Evolutionary conservation across 176 grass and related monocot species (phyloP).

Genomic region (barley (Hordeum vulgare)): DNA sequence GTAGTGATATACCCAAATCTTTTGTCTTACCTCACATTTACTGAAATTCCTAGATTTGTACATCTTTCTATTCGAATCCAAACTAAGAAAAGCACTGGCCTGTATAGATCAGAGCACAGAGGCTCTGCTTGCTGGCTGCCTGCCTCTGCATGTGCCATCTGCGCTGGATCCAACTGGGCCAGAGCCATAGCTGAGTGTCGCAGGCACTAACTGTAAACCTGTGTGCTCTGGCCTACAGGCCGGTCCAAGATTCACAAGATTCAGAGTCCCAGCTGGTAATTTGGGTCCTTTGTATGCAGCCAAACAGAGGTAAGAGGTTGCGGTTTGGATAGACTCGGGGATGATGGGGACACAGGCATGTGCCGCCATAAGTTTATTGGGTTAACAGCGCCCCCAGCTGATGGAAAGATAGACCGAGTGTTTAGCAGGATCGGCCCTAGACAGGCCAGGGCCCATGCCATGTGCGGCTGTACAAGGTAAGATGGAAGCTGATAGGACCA

Average conservation of each 20-base stretch:
- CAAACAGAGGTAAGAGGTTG: not conserved
- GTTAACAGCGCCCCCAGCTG: not conserved
- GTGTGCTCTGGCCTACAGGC: slow-evolving; percentile 7
- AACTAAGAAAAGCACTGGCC: not conserved
- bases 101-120: not conserved
- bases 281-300: not conserved
- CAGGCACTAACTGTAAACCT: slow-evolving; percentile 15
- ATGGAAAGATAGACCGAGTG: slow-evolving; percentile 11
- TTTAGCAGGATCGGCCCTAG: slow-evolving; percentile 28
- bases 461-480: slow-evolving; percentile 45
- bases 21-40: not conserved
- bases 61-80: slow-evolving; percentile 1
- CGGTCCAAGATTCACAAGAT: slow-evolving; percentile 25
- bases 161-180: slow-evolving; percentile 20
- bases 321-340: not conserved
- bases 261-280: not conserved
- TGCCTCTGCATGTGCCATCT: not conserved
- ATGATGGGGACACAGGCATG: slow-evolving; percentile 28
- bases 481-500: slow-evolving; percentile 18
- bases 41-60: not conserved
- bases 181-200: slow-evolving; percentile 4
- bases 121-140: not conserved
- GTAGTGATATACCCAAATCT: not conserved
- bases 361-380: slow-evolving; percentile 31
- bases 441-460: slow-evolving; percentile 34